Base-by-base conservation (phyloP, 148 eudicot genomes). In the Dysphania ambrosioides region DNA sequence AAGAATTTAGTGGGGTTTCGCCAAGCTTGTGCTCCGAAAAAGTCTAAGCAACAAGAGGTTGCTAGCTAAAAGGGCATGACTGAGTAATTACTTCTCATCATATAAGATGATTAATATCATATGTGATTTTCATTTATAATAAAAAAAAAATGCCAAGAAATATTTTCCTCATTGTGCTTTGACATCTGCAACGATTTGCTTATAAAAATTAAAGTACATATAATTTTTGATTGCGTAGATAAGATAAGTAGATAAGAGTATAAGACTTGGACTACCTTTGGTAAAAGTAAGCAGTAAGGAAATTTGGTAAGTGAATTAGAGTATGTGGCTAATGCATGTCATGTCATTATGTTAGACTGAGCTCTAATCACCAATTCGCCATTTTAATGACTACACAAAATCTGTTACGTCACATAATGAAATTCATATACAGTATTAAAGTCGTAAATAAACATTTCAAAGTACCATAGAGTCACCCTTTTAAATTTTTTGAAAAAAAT, bases 1-100 rank as follows among this genome's bases (percentile, higher is more conserved):
- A n/a, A n/a, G 16, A 27, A 35, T 70, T n/a, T 71, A 59, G 60
- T 70, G 66, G 9, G 56, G 68, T 60, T n/a, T n/a, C n/a, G n/a
- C 53, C 53, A 5, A 55, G 59, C 23, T 6, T 21, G n/a, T n/a
- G n/a, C n/a, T n/a, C n/a, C n/a, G 12, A 12, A 44, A 13, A 44
- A 44, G 51, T 44, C 53, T 3, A 3, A 47, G 8, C 19, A 47
- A 4, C 16, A 47, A 11, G 16, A 47, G 0, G 13, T 47, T 47
- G 53, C 21, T 15, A 16, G 5, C 53, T 47, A 47, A 47, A 47
- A 47, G n/a, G n/a, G n/a, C n/a, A n/a, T n/a, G n/a, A n/a, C n/a
- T n/a, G n/a, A n/a, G n/a, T n/a, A n/a, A n/a, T n/a, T n/a, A n/a
- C n/a, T n/a, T n/a, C n/a, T n/a, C n/a, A n/a, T n/a, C n/a, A 4